These are phyloP conservation scores for Nakazawaea holstii DNA, from an alignment of 805 yeast species.

Conservation along the genomic window DNA sequence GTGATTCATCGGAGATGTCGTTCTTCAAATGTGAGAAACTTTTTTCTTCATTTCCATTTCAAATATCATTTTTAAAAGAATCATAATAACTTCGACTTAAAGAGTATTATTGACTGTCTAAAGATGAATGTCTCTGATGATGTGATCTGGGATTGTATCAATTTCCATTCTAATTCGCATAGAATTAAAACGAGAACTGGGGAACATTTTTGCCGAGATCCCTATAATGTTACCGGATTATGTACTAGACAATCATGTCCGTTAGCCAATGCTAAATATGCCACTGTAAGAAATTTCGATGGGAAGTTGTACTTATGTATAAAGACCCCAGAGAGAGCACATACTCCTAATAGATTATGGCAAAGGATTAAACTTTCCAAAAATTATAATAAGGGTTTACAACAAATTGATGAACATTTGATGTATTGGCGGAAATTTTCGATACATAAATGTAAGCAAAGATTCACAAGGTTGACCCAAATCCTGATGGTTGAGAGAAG, in stretches of 20 bases:
- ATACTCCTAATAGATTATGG: constrained; percentile 92
- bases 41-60: background rate
- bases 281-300: constrained; percentile 76
- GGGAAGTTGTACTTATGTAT: constrained; percentile 82
- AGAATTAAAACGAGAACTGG: constrained; percentile 84
- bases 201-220: constrained; percentile 92
- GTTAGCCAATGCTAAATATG: constrained; percentile 87
- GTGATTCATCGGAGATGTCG: background rate
- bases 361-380: constrained; percentile 87
- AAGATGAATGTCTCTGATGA: constrained; percentile 33
- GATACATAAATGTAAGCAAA: constrained; percentile 91
- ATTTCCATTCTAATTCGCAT: constrained; percentile 93
- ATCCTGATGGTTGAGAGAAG: constrained; percentile 94
- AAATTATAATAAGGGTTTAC: constrained; percentile 82
- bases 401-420: constrained; percentile 82
- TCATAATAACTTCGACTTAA: no score
- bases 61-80: background rate
- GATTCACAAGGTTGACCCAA: constrained; percentile 91
- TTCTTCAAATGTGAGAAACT: background rate
- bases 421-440: constrained; percentile 91
- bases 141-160: constrained; percentile 95
- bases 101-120: no score
- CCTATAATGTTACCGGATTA: constrained; percentile 91
- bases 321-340: constrained; percentile 98
- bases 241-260: constrained; percentile 96